Base-by-base conservation (phyloP, 2,329 filamentous ascomycete genomes). In the Dothideomycetidae sp. region DNA sequence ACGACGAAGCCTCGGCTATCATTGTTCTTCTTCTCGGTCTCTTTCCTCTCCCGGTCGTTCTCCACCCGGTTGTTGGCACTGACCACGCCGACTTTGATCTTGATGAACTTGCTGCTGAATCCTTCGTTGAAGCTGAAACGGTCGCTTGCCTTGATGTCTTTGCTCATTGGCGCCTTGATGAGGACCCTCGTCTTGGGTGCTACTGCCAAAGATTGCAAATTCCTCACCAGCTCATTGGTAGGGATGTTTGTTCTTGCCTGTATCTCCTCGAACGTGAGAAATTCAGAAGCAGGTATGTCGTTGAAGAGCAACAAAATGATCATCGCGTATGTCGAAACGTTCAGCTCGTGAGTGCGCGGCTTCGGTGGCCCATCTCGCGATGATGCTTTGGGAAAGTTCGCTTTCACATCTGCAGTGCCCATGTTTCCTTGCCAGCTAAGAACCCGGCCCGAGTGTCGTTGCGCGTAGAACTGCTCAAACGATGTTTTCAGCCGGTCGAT, bases 301-400 rank as follows among this genome's bases (percentile, higher is more conserved):
- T 96, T 96, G 68, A 96, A 98, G 0, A 94, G 71, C 31, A 93
- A 58, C 13, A 98, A 60, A 15, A 96, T 76, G 13, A 94, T 64
- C 82, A 96, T 93, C 49, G 78, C 84, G 54, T 90, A 90, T 0
- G 90, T 96, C 1, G 85, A 80, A 13, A 93, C 85, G 43, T 85
- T 93, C 39, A 98, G 66, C 50, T 98, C 90, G 52, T 96, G 88
- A 23, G 78, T 76, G 21, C 80, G 70, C 45, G 81, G 77, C 40
- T 70, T 73, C 40, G 70, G 67, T 14, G 78, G 54, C 2, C 76
- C 73, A 10, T 75, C 71, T 50, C 85, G 85, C 21, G 80, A 78
- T 28, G 74, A 70, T 1, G 81, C 66, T 51, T 74, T 71, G 21
- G 79, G 77, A 59, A 98, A 78, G 28, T 75, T 64, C 44, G 83